Percentiles rank a stretch among this genome's conserved stretches.
Conservation (phyloP, 2,329 filamentous ascomycete species). For the Emergomyces orientalis region DNA sequence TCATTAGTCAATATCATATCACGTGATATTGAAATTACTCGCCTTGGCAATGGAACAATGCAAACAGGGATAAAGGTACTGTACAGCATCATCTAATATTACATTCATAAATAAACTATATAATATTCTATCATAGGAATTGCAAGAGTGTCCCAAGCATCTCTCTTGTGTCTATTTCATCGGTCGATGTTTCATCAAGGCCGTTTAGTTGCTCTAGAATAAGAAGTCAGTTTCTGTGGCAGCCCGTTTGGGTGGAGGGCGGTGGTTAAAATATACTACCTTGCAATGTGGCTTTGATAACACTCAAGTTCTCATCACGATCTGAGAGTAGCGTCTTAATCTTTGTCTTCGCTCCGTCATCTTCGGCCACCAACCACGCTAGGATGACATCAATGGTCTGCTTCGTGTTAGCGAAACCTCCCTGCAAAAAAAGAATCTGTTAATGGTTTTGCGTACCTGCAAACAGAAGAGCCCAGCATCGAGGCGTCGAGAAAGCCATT, state of each 20-base stretch:
- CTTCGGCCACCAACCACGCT: slow-evolving; percentile 87
- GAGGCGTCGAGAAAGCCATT: slow-evolving; percentile 64
- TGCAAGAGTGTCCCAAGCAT: slow-evolving; percentile 54
- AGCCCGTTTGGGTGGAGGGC: neutral
- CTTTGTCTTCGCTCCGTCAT: slow-evolving; percentile 60
- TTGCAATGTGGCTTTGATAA: slow-evolving; percentile 58
- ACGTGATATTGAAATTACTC: neutral
- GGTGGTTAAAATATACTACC: slow-evolving; percentile 30
- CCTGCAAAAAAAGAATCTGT: neutral
- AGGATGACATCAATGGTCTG: slow-evolving; percentile 71
- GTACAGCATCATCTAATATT: neutral
- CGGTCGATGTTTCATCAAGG: slow-evolving; percentile 47
- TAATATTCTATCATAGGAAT: slow-evolving; percentile 22
- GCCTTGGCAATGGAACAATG: neutral
- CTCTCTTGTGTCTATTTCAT: slow-evolving; percentile 47
- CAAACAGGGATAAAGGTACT: no score
- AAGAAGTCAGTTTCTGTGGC: neutral
- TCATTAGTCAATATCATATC: neutral
- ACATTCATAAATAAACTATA: neutral
- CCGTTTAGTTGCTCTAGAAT: slow-evolving; percentile 51
- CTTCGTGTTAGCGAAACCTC: slow-evolving; percentile 3
- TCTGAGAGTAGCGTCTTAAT: slow-evolving; percentile 58
- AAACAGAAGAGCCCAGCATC: slow-evolving; percentile 78
- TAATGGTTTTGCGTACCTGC: slow-evolving; percentile 40
- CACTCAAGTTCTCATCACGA: slow-evolving; percentile 54